Conservation (phyloP, 192 early-diverging fungal species). For the Coemansia asiatica region DNA sequence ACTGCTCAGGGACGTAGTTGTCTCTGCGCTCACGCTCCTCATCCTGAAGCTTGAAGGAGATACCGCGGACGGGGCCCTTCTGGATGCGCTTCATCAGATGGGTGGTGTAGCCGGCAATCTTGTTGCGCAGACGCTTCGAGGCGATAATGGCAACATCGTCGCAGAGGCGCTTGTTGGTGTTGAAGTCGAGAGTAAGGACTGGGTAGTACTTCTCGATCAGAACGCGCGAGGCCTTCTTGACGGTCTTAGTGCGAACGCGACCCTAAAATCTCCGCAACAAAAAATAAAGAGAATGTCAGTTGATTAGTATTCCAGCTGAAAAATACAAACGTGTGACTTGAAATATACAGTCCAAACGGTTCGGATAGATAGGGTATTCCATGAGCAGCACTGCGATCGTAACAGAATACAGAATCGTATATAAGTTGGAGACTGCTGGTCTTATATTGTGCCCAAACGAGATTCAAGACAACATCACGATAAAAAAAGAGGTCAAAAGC, state of each 20-base stretch:
- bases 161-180: slow-evolving; percentile 99
- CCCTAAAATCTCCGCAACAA: slow-evolving; percentile 54
- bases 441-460: too few species aligned
- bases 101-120: slow-evolving; percentile 99
- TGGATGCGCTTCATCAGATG: slow-evolving; percentile 99
- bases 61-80: slow-evolving; percentile 97
- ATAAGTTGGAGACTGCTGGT: too few species aligned
- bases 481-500: too few species aligned
- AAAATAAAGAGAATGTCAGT: too few species aligned
- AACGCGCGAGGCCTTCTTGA: slow-evolving; percentile 99
- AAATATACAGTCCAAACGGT: too few species aligned
- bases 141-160: slow-evolving; percentile 98
- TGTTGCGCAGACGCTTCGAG: slow-evolving; percentile 99
- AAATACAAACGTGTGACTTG: too few species aligned
- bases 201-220: slow-evolving; percentile 99
- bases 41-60: slow-evolving; percentile 99
- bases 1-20: slow-evolving; percentile 98
- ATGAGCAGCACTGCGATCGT: too few species aligned
- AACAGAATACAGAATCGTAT: too few species aligned
- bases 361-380: too few species aligned
- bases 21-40: slow-evolving; percentile 99
- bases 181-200: slow-evolving; percentile 97
- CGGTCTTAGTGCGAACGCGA: slow-evolving; percentile 99
- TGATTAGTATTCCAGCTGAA: too few species aligned
- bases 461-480: too few species aligned